These are phyloP conservation scores for Crithidia mellificae DNA, from an alignment of 208 protist genomes.

Conservation along the genomic window DNA sequence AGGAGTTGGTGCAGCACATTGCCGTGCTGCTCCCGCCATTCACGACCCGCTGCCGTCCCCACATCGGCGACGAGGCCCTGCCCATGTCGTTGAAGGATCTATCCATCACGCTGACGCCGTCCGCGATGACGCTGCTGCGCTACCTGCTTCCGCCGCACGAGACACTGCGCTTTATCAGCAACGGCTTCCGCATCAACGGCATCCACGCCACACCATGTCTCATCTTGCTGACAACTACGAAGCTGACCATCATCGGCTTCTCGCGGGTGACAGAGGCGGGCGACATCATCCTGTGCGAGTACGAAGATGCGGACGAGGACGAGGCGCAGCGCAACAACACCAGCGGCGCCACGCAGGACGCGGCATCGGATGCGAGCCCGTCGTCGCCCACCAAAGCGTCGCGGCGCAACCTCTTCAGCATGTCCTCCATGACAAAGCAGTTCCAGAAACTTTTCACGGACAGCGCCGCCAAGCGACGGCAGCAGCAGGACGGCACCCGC, in stretches of 20 bases:
- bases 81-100: constrained; percentile 47
- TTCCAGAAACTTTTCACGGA: constrained; percentile 71
- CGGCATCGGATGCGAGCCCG: not conserved
- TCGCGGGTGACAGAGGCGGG: constrained; percentile 72
- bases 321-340: constrained; percentile 8
- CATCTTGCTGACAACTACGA: constrained; percentile 70
- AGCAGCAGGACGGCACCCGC: constrained; percentile 70
- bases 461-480: constrained; percentile 40
- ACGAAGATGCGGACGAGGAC: constrained; percentile 29
- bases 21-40: constrained; percentile 60
- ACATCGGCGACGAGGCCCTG: constrained; percentile 31
- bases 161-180: constrained; percentile 81
- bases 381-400: constrained; percentile 12
- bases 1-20: constrained; percentile 71
- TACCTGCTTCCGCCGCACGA: constrained; percentile 76
- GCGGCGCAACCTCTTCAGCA: constrained; percentile 30
- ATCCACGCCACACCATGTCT: constrained; percentile 86
- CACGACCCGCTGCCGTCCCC: constrained; percentile 57
- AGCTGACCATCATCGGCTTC: constrained; percentile 72
- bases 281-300: constrained; percentile 84
- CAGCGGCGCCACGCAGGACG: not conserved
- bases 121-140: constrained; percentile 69
- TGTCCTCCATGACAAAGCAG: constrained; percentile 66
- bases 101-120: constrained; percentile 51
- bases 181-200: constrained; percentile 86